Conservation (phyloP, 2,329 filamentous ascomycete species). For the Claviceps sp. region DNA sequence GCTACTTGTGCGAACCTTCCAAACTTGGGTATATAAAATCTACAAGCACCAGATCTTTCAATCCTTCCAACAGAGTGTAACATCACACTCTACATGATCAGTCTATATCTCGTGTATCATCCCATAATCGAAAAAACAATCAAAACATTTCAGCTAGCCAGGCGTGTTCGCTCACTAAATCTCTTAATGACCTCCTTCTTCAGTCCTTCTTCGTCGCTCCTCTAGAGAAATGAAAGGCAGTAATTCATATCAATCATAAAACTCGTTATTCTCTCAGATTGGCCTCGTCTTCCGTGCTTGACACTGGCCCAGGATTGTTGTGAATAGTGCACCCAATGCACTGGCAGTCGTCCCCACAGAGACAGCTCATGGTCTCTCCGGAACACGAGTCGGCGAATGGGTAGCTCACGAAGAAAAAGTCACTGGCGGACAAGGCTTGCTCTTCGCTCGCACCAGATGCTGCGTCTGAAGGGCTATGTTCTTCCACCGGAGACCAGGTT, state of each 20-base stretch:
- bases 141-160: no score
- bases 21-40: not conserved
- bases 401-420: constrained; percentile 48
- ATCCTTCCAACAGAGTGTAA: no score
- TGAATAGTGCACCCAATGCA: constrained; percentile 46
- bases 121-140: not conserved
- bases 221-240: not conserved
- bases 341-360: constrained; percentile 45
- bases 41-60: not conserved
- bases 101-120: no score
- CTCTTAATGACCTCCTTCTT: no score
- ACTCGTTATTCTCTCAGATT: not conserved
- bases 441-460: constrained; percentile 34
- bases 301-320: constrained; percentile 15
- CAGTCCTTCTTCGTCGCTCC: no score
- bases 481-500: constrained; percentile 24
- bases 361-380: constrained; percentile 36
- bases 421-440: constrained; percentile 34
- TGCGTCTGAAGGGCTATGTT: constrained; percentile 33
- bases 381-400: constrained; percentile 33
- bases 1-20: not conserved
- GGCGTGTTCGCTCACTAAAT: no score
- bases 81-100: no score
- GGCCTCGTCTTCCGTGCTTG: not conserved
- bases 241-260: not conserved